phyloP scores from a whole-genome alignment of 495 filamentous ascomycete genomes.

The Pyronema domesticum region DNA sequence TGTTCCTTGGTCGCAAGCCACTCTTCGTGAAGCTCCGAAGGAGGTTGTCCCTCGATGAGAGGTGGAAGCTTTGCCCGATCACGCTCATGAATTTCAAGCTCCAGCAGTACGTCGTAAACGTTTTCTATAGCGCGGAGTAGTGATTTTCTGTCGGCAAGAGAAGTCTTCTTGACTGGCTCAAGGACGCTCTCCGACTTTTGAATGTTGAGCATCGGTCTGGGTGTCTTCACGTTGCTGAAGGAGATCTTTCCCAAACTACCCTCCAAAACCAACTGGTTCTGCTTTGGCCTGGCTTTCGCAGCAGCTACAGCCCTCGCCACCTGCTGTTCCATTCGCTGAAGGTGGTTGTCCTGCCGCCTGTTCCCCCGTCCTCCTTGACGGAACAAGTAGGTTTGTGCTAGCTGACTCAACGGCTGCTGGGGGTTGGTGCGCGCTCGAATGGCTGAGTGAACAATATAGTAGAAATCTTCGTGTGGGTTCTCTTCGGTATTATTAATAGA shows the following conservation, averaged over 20 bases:
- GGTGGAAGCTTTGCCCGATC: slow-evolving; percentile 44
- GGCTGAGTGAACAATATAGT: slow-evolving; percentile 91
- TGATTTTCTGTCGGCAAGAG: slow-evolving; percentile 48
- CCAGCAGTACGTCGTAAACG: slow-evolving; percentile 74
- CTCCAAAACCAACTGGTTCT: slow-evolving; percentile 93
- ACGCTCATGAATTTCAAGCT: slow-evolving; percentile 87
- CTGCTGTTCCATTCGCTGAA: slow-evolving; percentile 98
- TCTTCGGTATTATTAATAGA: slow-evolving; percentile 24
- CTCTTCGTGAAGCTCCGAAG: slow-evolving; percentile 43
- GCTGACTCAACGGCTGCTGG: slow-evolving; percentile 78
- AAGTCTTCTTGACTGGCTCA: slow-evolving; percentile 25
- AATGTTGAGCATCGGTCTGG: slow-evolving; percentile 83
- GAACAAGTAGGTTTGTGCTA: slow-evolving; percentile 94
- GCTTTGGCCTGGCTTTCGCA: slow-evolving; percentile 91
- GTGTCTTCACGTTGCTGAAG: slow-evolving; percentile 95
- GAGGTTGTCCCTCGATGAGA: slow-evolving; percentile 10
- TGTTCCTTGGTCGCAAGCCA: slow-evolving; percentile 52
- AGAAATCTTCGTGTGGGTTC: slow-evolving; percentile 90
- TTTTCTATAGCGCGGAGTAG: slow-evolving; percentile 69
- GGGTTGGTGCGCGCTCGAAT: slow-evolving; percentile 81
- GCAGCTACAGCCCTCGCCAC: slow-evolving; percentile 94
- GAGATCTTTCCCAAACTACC: slow-evolving; percentile 97
- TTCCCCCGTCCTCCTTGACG: slow-evolving; percentile 50
- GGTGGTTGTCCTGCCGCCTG: slow-evolving; percentile 62
- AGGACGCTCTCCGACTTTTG: slow-evolving; percentile 66